Evolutionary conservation across 306 rosid species (phyloP).

Genomic region (Rosa persica): DNA sequence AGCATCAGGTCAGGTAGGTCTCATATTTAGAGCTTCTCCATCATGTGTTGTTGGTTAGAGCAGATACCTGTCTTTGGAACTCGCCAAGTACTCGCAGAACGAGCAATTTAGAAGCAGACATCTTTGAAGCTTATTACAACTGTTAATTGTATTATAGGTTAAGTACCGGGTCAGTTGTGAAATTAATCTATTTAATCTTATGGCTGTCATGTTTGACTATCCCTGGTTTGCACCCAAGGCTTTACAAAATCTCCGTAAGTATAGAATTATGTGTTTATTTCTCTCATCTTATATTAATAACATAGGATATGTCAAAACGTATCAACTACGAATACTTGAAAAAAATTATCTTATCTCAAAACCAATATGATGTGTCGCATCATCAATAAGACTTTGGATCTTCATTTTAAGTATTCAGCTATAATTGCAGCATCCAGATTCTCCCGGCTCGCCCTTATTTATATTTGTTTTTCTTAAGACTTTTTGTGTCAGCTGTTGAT

Average conservation of each 20-base stretch:
- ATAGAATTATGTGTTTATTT: too few relatives aligned
- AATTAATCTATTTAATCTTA: neutral
- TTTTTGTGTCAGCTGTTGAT: too few relatives aligned
- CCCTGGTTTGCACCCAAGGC: neutral
- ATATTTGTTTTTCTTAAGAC: too few relatives aligned
- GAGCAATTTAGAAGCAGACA: constrained; percentile 14
- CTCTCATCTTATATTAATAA: too few relatives aligned
- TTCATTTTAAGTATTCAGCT: too few relatives aligned
- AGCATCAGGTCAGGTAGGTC: constrained; percentile 21
- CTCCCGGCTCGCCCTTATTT: too few relatives aligned
- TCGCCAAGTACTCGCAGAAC: constrained; percentile 6
- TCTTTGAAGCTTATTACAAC: constrained; percentile 10
- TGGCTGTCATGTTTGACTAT: neutral
- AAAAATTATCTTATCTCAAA: too few relatives aligned
- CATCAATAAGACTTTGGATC: too few relatives aligned
- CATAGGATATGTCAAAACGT: too few relatives aligned
- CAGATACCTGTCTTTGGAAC: neutral
- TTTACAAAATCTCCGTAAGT: neutral
- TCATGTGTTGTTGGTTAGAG: constrained; percentile 10
- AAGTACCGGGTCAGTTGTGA: neutral
- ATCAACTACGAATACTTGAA: too few relatives aligned
- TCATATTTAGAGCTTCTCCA: constrained; percentile 12
- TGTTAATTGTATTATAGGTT: constrained; percentile 1
- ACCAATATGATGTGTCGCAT: too few relatives aligned
- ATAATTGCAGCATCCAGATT: too few relatives aligned